Conservation (phyloP, 768 basidiomycete species). For the Calocybe gangraenosa region DNA sequence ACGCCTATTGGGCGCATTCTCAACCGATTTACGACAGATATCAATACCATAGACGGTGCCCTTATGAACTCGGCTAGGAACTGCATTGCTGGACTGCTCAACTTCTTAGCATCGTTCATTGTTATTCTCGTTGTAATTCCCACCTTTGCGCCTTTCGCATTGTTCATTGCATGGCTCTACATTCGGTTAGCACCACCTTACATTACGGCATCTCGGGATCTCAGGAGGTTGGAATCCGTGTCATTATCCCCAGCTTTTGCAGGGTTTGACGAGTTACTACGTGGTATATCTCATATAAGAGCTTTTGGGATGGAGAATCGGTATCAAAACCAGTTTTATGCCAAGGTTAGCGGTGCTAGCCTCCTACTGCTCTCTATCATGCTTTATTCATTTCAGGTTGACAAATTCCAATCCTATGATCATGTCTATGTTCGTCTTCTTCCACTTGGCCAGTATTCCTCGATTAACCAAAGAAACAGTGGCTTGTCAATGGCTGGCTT, state of each 20-base stretch:
- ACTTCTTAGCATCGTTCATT: slow-evolving; percentile 58
- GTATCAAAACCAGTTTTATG: slow-evolving; percentile 63
- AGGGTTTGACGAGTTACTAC: slow-evolving; percentile 66
- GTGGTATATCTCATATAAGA: slow-evolving; percentile 63
- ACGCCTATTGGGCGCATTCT: slow-evolving; percentile 76
- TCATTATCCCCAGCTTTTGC: slow-evolving; percentile 71
- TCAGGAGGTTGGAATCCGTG: slow-evolving; percentile 62
- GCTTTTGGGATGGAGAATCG: slow-evolving; percentile 69
- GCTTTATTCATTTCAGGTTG: slow-evolving; percentile 35
- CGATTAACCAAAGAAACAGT: slow-evolving; percentile 39
- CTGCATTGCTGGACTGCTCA: slow-evolving; percentile 54
- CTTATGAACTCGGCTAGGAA: slow-evolving; percentile 52
- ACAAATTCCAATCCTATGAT: slow-evolving; percentile 68
- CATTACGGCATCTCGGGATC: slow-evolving; percentile 59
- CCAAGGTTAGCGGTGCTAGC: slow-evolving; percentile 31
- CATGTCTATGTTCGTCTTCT: slow-evolving; percentile 65
- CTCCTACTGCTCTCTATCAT: slow-evolving; percentile 10
- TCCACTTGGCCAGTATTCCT: too few species aligned
- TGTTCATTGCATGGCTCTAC: slow-evolving; percentile 68
- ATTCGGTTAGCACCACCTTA: slow-evolving; percentile 58
- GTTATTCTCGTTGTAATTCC: slow-evolving; percentile 65
- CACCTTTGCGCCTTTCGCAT: slow-evolving; percentile 58
- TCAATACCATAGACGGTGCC: slow-evolving; percentile 67
- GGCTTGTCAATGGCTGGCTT: slow-evolving; percentile 68
- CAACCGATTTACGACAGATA: slow-evolving; percentile 76